Percentiles rank a stretch among this genome's conserved stretches.
phyloP scores from a whole-genome alignment of 139 green algal species.

The Spirogloea muscicola region DNA sequence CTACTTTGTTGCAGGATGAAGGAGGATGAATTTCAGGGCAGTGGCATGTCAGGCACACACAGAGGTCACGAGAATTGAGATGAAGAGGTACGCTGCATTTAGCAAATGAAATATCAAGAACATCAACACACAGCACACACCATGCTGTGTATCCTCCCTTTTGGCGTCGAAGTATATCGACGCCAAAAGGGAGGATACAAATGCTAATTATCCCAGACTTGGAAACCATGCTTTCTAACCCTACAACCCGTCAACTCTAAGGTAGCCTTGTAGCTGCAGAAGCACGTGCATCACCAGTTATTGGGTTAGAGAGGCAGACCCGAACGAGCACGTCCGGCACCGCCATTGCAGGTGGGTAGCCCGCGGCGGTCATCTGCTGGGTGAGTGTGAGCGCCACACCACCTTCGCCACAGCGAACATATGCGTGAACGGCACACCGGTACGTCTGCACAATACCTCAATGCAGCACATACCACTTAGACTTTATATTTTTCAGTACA shows the following conservation, averaged over 20 bases:
- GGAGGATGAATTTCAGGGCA: too few relatives aligned
- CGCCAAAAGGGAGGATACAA: background rate
- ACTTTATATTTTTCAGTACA: too few relatives aligned
- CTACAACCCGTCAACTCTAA: background rate
- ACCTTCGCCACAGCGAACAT: constrained; percentile 36
- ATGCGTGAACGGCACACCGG: constrained; percentile 29
- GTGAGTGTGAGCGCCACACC: constrained; percentile 9
- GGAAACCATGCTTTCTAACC: background rate
- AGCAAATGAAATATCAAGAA: constrained; percentile 2
- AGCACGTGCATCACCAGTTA: background rate
- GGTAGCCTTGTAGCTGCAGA: background rate
- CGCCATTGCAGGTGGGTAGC: constrained; percentile 29
- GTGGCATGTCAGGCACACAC: too few relatives aligned
- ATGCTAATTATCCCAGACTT: background rate
- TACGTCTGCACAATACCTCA: constrained; percentile 38
- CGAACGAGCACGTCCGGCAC: constrained; percentile 32
- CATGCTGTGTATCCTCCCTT: background rate
- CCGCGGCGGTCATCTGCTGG: constrained; percentile 35
- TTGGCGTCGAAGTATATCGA: background rate
- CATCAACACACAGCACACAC: background rate
- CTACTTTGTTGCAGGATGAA: background rate
- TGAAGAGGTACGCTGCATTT: too few relatives aligned
- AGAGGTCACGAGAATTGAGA: too few relatives aligned
- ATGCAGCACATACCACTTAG: too few relatives aligned
- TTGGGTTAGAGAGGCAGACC: constrained; percentile 14